A percentile compares a stretch with the other conserved stretches of the same genome.
Conservation (phyloP, 768 basidiomycete species). For the Tylopilus plumbeoviolaceoides region DNA sequence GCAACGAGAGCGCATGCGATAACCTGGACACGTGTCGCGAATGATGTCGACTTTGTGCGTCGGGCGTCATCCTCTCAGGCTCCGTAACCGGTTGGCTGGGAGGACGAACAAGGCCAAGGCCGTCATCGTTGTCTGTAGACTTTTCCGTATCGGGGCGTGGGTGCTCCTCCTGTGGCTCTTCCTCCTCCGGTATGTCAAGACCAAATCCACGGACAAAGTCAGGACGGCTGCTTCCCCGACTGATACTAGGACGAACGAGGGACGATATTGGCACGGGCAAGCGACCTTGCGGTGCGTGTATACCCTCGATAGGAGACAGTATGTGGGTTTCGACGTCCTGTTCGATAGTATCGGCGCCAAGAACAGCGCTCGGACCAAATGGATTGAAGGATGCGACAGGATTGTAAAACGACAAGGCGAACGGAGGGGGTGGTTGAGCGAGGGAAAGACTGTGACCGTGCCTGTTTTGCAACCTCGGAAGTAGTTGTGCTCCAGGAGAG, state of each 20-base stretch:
- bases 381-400: constrained; percentile 53
- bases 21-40: constrained; percentile 67
- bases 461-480: constrained; percentile 44
- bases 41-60: constrained; percentile 49
- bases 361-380: constrained; percentile 54
- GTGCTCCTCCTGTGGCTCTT: constrained; percentile 54
- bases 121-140: constrained; percentile 36
- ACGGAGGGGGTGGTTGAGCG: constrained; percentile 47
- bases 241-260: constrained; percentile 42
- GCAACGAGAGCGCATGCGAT: constrained; percentile 64
- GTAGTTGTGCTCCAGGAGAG: constrained; percentile 42
- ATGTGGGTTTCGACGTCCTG: constrained; percentile 23
- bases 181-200: constrained; percentile 73
- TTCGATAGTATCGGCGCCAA: constrained; percentile 48
- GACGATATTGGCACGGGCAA: constrained; percentile 43
- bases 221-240: constrained; percentile 49
- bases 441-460: constrained; percentile 77
- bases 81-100: constrained; percentile 28
- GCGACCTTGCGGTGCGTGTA: constrained; percentile 55
- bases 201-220: constrained; percentile 82
- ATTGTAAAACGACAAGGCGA: constrained; percentile 32
- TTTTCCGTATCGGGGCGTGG: constrained; percentile 28
- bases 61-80: constrained; percentile 43
- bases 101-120: constrained; percentile 15
- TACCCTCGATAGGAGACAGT: constrained; percentile 28